Base-by-base conservation (phyloP, 2,329 filamentous ascomycete species). In the Neophaeococcomyces aloes region DNA sequence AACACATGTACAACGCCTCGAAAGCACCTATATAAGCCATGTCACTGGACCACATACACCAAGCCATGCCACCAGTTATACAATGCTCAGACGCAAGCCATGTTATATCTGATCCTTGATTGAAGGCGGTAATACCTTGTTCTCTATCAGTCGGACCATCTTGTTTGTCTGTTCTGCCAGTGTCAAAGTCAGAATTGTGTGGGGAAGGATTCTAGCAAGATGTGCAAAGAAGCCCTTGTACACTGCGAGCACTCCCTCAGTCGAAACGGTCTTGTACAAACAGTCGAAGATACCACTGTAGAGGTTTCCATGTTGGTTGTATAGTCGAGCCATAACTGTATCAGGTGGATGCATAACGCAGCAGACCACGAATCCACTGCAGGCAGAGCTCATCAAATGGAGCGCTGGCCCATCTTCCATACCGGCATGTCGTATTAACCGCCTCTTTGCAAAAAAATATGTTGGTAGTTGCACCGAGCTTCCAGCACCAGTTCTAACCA, bases 161-260 rank as follows among this genome's bases (percentile, higher is more conserved):
- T 94, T 95, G 66, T 93, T 95, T 7, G 91, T 96, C 69, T 98
- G 91, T 67, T 98, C 91, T 2, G 91, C 91, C 59, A 98, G 71
- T 51, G 81, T 91, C 53, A 98, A 75, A 1, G 89, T 98, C 54
- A 96, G 67, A 60, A 96, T 87, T 30, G 91, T 98, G 63, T 98
- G 91, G 35, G 91, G 91, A 57, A 98, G 68, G 57, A 98, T 96
- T 56, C 91, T 75, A 25, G 91, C 87, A 53, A 98, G 69, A 67
- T 98, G 91, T 13, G 91, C 91, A 59, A 94, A 78, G 70, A 93
- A 95, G 47, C 91, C 91, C 71, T 98, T 98, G 72, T 98, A 98
- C 46, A 98, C 85, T 48, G 91, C 91, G 36, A 96, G 67, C 41
- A 94, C 57, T 17, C 91, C 91, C 63, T 98, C 91, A 0, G 86